Evolutionary conservation across 2,329 filamentous ascomycete species (phyloP).

Genomic region (Penicillium nordicum): DNA sequence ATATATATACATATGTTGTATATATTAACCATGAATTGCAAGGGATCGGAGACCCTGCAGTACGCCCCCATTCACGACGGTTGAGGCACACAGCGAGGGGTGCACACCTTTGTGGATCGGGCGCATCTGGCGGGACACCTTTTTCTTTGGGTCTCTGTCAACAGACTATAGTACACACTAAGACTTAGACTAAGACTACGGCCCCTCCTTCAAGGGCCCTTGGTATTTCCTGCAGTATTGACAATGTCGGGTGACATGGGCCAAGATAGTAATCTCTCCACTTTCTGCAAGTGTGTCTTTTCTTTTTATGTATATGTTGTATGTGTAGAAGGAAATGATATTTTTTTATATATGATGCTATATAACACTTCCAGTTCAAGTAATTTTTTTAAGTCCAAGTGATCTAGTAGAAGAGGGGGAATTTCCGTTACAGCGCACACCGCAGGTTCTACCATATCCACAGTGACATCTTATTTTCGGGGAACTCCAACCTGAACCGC

Average conservation of each 20-base stretch:
- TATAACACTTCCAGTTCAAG: background rate
- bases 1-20: background rate
- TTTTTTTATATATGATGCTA: constrained; percentile 3
- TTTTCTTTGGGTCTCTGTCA: background rate
- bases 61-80: constrained; percentile 7
- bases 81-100: constrained; percentile 14
- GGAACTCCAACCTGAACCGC: constrained; percentile 2
- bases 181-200: background rate
- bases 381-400: background rate
- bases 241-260: constrained; percentile 21
- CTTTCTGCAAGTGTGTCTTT: constrained; percentile 24
- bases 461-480: background rate
- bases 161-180: background rate
- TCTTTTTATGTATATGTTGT: too few relatives aligned
- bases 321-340: constrained; percentile 10
- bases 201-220: background rate
- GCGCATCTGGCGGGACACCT: constrained; percentile 5
- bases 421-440: constrained; percentile 18
- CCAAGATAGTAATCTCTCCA: constrained; percentile 24
- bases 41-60: constrained; percentile 23
- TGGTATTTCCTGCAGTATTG: background rate
- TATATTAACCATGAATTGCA: constrained; percentile 9
- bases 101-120: constrained; percentile 4
- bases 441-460: constrained; percentile 13
- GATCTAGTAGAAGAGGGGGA: too few relatives aligned